These are phyloP conservation scores for Knufia fluminis DNA, from an alignment of 2,329 filamentous ascomycete species.

Conservation along the genomic window DNA sequence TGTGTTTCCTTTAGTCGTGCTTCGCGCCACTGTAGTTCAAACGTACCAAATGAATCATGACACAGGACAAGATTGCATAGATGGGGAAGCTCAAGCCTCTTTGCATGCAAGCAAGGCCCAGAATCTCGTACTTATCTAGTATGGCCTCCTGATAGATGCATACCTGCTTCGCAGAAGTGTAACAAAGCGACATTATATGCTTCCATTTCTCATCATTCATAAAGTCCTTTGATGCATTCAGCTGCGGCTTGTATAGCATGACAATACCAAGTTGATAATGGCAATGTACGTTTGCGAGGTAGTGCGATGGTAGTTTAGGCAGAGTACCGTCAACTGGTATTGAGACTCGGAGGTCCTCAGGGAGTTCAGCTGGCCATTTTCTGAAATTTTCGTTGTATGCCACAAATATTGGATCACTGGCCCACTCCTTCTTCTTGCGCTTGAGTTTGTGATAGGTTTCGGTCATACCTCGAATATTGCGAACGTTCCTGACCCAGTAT, in stretches of 20 bases:
- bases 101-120: constrained; percentile 82
- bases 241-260: constrained; percentile 76
- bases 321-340: constrained; percentile 70
- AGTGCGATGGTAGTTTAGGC: constrained; percentile 78
- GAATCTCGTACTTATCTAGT: constrained; percentile 64
- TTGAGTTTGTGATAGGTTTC: constrained; percentile 64
- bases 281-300: constrained; percentile 77
- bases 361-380: constrained; percentile 67
- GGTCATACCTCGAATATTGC: constrained; percentile 69
- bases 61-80: constrained; percentile 84
- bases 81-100: constrained; percentile 91
- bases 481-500: constrained; percentile 67
- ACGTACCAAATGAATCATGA: constrained; percentile 84
- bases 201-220: constrained; percentile 69
- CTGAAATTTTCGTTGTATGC: constrained; percentile 69
- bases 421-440: constrained; percentile 74
- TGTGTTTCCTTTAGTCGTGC: constrained; percentile 30
- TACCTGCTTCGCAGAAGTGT: constrained; percentile 71
- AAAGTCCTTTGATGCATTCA: constrained; percentile 68
- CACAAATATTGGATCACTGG: constrained; percentile 71
- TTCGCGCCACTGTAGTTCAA: constrained; percentile 12
- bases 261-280: constrained; percentile 83
- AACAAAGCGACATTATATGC: constrained; percentile 76
- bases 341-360: constrained; percentile 64
- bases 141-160: constrained; percentile 82